These are phyloP conservation scores for Aspergillus transmontanensis DNA, from an alignment of 2,329 filamentous ascomycete species.

Conservation along the genomic window DNA sequence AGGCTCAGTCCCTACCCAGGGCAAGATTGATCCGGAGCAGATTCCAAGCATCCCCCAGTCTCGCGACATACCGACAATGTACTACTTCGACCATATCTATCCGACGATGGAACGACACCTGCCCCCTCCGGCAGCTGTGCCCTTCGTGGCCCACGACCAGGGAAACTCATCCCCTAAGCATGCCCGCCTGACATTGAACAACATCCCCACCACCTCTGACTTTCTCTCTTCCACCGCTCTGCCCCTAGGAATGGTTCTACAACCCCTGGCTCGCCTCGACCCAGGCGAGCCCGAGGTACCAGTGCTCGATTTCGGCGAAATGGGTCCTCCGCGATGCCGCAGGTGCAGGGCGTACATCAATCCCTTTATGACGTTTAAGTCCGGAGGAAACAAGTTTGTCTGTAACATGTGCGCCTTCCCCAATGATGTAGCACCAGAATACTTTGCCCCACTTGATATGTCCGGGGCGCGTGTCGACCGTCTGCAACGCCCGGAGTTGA, in stretches of 20 bases:
- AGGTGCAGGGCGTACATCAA: conserved; percentile 97
- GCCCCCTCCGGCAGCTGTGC: conserved; percentile 82
- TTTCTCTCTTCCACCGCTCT: conserved; percentile 77
- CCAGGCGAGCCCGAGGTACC: conserved; percentile 85
- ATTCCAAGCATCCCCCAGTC: conserved; percentile 88
- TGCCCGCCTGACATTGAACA: conserved; percentile 88
- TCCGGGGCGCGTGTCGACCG: conserved; percentile 86
- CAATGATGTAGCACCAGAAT: conserved; percentile 89
- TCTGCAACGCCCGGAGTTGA: conserved; percentile 84
- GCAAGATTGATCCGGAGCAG: conserved; percentile 84
- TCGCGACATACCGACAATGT: conserved; percentile 77
- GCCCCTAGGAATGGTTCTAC: conserved; percentile 83
- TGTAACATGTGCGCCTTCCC: conserved; percentile 98
- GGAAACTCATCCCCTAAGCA: conserved; percentile 96
- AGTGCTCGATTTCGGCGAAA: conserved; percentile 91
- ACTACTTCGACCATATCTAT: conserved; percentile 86
- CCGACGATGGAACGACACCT: conserved; percentile 94
- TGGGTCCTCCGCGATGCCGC: conserved; percentile 85
- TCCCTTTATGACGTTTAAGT: conserved; percentile 96
- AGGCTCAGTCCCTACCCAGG: conserved; percentile 66
- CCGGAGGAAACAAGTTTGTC: conserved; percentile 92
- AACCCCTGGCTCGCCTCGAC: conserved; percentile 82
- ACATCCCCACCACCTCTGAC: conserved; percentile 81
- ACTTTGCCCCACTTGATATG: conserved; percentile 88
- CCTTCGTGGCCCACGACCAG: conserved; percentile 93